A percentile compares a stretch with the other conserved stretches of the same genome.
Evolutionary conservation across 176 grass and related monocot species (phyloP).

Genomic region (Leersia perrieri): DNA sequence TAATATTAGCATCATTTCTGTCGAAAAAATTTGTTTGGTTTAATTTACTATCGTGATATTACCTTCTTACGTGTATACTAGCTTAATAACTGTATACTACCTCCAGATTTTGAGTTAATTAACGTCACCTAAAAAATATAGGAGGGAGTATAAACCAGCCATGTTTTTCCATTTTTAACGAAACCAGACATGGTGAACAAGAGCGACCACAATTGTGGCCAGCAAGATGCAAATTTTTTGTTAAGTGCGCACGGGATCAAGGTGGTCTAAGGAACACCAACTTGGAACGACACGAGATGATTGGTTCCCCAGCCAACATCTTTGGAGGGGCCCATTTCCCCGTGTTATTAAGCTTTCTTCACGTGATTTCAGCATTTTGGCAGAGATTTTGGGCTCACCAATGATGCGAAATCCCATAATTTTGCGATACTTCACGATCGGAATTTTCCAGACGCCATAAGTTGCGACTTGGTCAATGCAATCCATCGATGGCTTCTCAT

Average conservation of each 20-base stretch:
- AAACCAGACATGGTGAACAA: too few species aligned
- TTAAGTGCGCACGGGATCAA: not conserved
- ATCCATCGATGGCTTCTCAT: not conserved
- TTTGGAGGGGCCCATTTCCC: slow-evolving; percentile 8
- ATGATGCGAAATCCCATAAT: slow-evolving; percentile 22
- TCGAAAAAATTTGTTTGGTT: too few species aligned
- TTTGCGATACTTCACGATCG: not conserved
- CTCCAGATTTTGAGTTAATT: too few species aligned
- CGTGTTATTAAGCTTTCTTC: slow-evolving; percentile 39
- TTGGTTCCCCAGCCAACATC: slow-evolving; percentile 27
- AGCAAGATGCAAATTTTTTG: not conserved
- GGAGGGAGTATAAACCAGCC: not conserved
- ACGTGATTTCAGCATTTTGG: slow-evolving; percentile 32
- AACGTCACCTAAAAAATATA: too few species aligned
- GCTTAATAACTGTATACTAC: too few species aligned
- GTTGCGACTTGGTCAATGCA: not conserved
- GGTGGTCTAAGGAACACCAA: not conserved
- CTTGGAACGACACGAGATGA: not conserved
- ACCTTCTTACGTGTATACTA: too few species aligned
- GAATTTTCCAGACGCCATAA: slow-evolving; percentile 31
- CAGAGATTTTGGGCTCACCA: slow-evolving; percentile 12
- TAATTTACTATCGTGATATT: too few species aligned
- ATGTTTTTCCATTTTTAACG: too few species aligned
- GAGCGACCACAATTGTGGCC: too few species aligned
- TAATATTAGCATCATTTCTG: too few species aligned